A percentile compares a stretch with the other conserved stretches of the same genome.
Evolutionary conservation across 768 basidiomycete genomes (phyloP).

Genomic region (Phallus indusiatus): DNA sequence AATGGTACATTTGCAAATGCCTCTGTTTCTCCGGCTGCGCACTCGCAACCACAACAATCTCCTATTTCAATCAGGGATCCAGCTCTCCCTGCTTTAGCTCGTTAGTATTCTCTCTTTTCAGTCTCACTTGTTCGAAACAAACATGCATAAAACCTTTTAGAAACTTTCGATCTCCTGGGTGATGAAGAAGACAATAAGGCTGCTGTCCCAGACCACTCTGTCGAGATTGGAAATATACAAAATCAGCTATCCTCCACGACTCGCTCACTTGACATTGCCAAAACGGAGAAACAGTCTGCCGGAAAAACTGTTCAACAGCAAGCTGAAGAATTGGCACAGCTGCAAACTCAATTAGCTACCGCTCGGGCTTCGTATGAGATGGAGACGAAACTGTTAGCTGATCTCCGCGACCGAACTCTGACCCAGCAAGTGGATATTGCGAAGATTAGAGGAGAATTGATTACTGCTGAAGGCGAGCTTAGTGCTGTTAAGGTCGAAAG

Average conservation of each 20-base stretch:
- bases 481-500: slow-evolving; percentile 85
- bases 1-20: not conserved
- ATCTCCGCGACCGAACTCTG: slow-evolving; percentile 58
- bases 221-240: slow-evolving; percentile 79
- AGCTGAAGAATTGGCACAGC: slow-evolving; percentile 61
- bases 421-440: slow-evolving; percentile 65
- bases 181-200: slow-evolving; percentile 57
- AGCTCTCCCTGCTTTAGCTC: not conserved
- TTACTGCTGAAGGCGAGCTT: slow-evolving; percentile 85
- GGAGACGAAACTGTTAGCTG: slow-evolving; percentile 60
- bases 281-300: slow-evolving; percentile 53
- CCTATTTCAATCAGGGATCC: not conserved
- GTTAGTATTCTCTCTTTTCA: not conserved
- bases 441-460: slow-evolving; percentile 67
- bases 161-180: slow-evolving; percentile 49
- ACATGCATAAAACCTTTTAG: not conserved
- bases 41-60: slow-evolving; percentile 29
- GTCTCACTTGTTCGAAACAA: slow-evolving; percentile 8
- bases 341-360: slow-evolving; percentile 75
- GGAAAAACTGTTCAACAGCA: slow-evolving; percentile 61
- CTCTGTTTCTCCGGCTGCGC: slow-evolving; percentile 26
- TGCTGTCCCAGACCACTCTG: slow-evolving; percentile 61
- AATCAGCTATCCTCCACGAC: slow-evolving; percentile 80
- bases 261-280: slow-evolving; percentile 54
- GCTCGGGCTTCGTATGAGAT: slow-evolving; percentile 82